Evolutionary conservation across 2,329 filamentous ascomycete species (phyloP), one percentile per base, ranked within the genome.

Genomic region (Xylaria sp.): DNA sequence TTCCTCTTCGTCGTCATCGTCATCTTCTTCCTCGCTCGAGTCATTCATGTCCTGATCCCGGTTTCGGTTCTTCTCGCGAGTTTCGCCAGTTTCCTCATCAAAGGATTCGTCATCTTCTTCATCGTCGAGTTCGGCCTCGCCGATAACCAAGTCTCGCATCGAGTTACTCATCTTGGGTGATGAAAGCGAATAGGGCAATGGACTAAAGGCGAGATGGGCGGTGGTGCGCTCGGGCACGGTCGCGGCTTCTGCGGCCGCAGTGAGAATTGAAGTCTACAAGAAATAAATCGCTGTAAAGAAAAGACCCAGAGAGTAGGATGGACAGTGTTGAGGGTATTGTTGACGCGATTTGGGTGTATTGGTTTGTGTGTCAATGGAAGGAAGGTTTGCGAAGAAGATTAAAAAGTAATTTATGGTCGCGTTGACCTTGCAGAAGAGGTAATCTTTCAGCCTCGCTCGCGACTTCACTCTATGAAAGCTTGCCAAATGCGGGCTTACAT

Each of bases 11-110:
- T 97, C 94, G 67, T 97, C 94, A 68, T 97, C 93, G 63, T 97
- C 93, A 40, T 97, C 93, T 71, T 97, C 94, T 77, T 97, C 94
- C 74, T 97, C 94, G 75, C 93, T 97, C 0, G 93, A 97, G 80
- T 97, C 94, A 76, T 95, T 91, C 63, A 93, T 81, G 58, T 84
- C 82, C 42, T 80, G 82, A 56, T 82, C 80, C 40, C 77, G 76
- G n/a, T 76, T 74, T 69, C 81, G 79, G 67, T 84, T 80, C 77
- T 84, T 83, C 61, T 80, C 73, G 54, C 82, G 83, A 56, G 83
- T 80, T 74, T 92, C 87, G 61, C 89, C 92, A 31, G 87, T 90
- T 70, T 93, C 92, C 73, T 94, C 93, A 75, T 93, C 91, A 70
- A 91, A 91, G 10, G 92, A 93, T 76, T 92, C 93, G 70, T 97